Base-by-base conservation (phyloP, 2,329 filamentous ascomycete species). In the Dactylellina parvicollis region DNA sequence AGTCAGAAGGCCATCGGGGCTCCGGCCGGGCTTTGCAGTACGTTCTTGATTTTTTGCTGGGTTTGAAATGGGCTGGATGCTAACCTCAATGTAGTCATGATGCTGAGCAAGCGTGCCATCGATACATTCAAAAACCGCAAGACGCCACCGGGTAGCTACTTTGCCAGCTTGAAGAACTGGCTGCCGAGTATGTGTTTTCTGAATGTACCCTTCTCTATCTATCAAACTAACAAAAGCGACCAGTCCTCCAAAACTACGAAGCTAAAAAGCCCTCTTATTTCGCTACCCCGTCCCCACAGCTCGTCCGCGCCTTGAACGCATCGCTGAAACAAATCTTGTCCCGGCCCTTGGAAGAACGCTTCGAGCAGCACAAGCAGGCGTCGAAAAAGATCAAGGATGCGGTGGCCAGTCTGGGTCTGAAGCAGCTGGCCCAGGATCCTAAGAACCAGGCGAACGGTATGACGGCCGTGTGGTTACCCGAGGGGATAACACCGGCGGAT, bases 211-310 rank as follows among this genome's bases (percentile, higher is more conserved):
- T 18, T 28, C 20, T 18, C 34, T 18, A 56, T 1, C 38, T 14
- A 24, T 20, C 10, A 22, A 61, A 28, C 47, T 47, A 52, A 54
- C 34, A 38, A 28, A n/a, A 44, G 7, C 24, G 2, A 12, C 18
- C 4, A 70, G 90, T 99, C 82, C 98, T 99, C 94, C 89, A 95
- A 83, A 98, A 97, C 83, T 99, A 99, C 82, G 95, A 99, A 84
- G 92, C 92, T 76, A 92, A 93, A 85, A 99, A 98, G 84, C 88
- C 95, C 36, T 96, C 92, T 1, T 99, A 99, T 85, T 99, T 99
- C 80, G 95, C 95, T 36, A 99, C 95, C 0, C 95, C 95, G 0
- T 92, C 93, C 3, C 95, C 95, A 12, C 95, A 99, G 82, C 87
- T 99, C 55, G 86, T 99, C 77, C 94, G 91, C 82, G 95, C 95